Base-by-base conservation (phyloP, 2,329 filamentous ascomycete species). In the Alternaria atra region DNA sequence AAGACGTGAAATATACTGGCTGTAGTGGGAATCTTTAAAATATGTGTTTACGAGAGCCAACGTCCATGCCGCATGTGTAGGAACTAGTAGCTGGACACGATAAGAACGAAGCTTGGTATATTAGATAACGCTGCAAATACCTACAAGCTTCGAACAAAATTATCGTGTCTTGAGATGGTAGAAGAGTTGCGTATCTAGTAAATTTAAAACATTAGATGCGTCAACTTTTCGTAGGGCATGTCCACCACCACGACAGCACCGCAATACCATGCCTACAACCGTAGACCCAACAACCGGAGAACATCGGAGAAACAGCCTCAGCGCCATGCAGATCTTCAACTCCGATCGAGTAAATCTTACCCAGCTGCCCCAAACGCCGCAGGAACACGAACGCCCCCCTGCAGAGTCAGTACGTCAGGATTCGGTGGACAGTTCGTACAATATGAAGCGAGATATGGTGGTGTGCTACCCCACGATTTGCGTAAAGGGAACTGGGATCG, bases 401-500 rank as follows among this genome's bases (percentile, higher is more conserved):
- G 44, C 37, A 40, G 6, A 27, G 17, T n/a, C 43, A 40, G 46
- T 39, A 47, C 46, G 47, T 47, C 56, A 58, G 23, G 50, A 64
- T 51, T 29, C 27, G n/a, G 12, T 17, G 7, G 25, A 15, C 40
- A 34, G n/a, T 54, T 25, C 42, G 37, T n/a, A 59, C 46, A 50
- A 37, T 20, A 62, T 20, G 29, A 44, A 30, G 20, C 46, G 55
- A 56, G 58, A 64, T 60, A 52, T 62, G 47, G 43, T 54, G 58
- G 48, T 57, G 58, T 65, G 50, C 42, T 65, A 64, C 57, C 62
- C 66, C 61, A 66, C 63, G 56, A 65, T 68, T 61, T 67, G 48
- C 55, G 64, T 70, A 66, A 64, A 59, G 43, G n/a, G 52, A 60
- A 60, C 62, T 50, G 34, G 56, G 54, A 52, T 44, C 58, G 46